Conservation (phyloP, 441 rosid species). For the Geranium incanum region DNA sequence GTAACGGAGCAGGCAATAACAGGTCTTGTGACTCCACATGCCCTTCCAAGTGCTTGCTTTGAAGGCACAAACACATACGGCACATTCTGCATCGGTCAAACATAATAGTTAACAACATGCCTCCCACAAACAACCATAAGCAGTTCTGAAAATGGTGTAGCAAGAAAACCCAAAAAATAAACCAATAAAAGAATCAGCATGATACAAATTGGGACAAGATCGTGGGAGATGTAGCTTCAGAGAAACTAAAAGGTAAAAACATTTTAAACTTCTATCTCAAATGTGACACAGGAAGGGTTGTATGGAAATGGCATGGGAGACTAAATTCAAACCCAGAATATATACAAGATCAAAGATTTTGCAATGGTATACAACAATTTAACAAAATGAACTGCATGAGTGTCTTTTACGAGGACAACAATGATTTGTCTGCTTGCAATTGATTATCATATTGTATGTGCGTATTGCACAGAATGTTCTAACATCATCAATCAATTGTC, state of each 20-base stretch:
- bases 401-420: no score
- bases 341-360: neutral
- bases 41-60: slow-evolving; percentile 90
- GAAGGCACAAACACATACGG: slow-evolving; percentile 96
- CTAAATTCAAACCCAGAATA: neutral
- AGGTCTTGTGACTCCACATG: slow-evolving; percentile 96
- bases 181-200: no score
- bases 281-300: no score
- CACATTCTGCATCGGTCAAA: slow-evolving; percentile 53
- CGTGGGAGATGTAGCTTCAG: no score
- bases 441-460: neutral
- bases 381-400: neutral
- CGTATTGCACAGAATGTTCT: neutral
- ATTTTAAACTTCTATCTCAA: no score
- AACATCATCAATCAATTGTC: neutral
- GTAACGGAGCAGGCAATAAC: slow-evolving; percentile 86
- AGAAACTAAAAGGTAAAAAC: no score
- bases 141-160: neutral
- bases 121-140: neutral
- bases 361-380: neutral
- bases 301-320: no score
- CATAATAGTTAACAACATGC: neutral
- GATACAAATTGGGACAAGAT: no score
- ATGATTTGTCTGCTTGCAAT: no score
- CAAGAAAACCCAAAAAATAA: no score